Evolutionary conservation across 352 stramenopile genomes (phyloP), one percentile per base, ranked within the genome.

Genomic region (Phytophthora cajani): DNA sequence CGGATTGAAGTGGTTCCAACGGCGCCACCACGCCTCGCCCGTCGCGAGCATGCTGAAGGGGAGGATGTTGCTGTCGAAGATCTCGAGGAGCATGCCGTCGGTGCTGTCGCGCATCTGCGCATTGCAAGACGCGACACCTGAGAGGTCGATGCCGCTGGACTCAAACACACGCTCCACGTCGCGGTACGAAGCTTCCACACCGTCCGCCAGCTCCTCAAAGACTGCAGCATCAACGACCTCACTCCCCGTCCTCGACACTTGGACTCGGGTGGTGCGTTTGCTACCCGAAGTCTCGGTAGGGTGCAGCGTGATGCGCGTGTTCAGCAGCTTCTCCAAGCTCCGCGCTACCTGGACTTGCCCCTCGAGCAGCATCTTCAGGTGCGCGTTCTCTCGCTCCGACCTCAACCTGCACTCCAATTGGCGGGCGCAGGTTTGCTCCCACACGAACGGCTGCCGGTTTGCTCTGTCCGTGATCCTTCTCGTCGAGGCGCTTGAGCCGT

Each of bases 1-100:
- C 0, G 76, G 76, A 32, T 71, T 77, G 42, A 81, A 82, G 51
- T 81, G 68, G 7, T 82, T 69, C 77, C 49, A 82, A 77, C 61
- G 68, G 54, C 80, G 59, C 78, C 78, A 85, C 62, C 77, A 77
- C 7, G 78, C 72, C 17, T 74, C 64, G 23, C 72, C 72, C 3
- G 75, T 82, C 42, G 69, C 64, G 8, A 69, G 56, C 27, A 81
- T 70, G 32, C 67, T 67, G 32, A 85, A 82, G 2, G 78, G 78
- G 27, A 85, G 32, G 0, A 85, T 44, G 32, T 82, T 85, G 51
- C 59, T 78, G 19, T 77, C 78, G 30, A 74, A 80, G 11, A 85
- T 75, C 64, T 85, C 75, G 9, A 85, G 49, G 36, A 64, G 71
- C 74, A 82, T 77, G 30, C 74, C 68, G 52, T 71, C 64, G 0